Base-by-base conservation (phyloP, 2,329 filamentous ascomycete species). In the Fusarium siculi region DNA sequence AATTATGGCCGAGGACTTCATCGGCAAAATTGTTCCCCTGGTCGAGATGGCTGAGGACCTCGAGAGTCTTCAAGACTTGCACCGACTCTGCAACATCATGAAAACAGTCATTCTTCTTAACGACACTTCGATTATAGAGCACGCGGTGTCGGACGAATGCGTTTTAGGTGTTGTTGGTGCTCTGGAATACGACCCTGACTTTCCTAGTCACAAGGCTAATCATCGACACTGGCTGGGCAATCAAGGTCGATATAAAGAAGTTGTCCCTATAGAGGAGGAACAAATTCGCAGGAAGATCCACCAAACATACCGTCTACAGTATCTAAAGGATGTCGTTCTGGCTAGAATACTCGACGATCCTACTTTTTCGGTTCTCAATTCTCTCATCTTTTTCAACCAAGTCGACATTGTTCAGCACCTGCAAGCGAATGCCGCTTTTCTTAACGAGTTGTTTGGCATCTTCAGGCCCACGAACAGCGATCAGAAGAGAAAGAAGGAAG, bases 301-400 rank as follows among this genome's bases (percentile, higher is more conserved):
- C 79, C 94, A 95, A 81, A 98, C 96, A 2, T 98, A 98, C 84
- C 93, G 96, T 43, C 85, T 99, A 39, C 95, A 97, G 79, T 99
- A 99, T 80, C 88, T 99, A 61, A 99, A 98, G 82, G 96, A 99
- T 78, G 96, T 99, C n/a, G 96, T 98, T 2, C 88, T 99, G 47
- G 96, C 96, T 36, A 91, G 96, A 71, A 98, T 99, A 72, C 88
- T 99, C 69, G 96, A 99, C 82, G 96, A 99, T 81, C 96, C 96
- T 55, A 99, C 96, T 25, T 99, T 98, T 82, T 97, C 94, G 30
- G 95, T 98, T 32, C 91, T 99, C 73, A 99, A 98, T 83, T 97
- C 95, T 56, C 89, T 98, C 76, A 99, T 99, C 75, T 99, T 98
- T 85, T 99, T 97, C 87, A 96, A 98, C 84, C 96, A 99, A 84